Percentiles rank a stretch among this genome's conserved stretches.
Conservation (phyloP, 805 yeast species). For the Saccharomyces mikatae region DNA sequence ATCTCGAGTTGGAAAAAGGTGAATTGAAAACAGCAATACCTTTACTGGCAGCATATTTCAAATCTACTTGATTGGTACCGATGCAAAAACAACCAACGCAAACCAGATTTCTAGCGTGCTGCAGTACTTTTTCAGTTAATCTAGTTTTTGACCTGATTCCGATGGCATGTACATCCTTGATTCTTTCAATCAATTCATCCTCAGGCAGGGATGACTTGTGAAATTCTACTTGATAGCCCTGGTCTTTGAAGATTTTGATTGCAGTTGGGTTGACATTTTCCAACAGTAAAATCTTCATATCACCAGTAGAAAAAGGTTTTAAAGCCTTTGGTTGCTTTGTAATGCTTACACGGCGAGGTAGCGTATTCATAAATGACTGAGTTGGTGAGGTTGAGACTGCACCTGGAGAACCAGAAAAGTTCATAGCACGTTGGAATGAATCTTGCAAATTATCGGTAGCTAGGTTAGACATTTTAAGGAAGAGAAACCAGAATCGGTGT, state of each 20-base stretch:
- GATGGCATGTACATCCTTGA: constrained; percentile 83
- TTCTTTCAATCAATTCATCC: constrained; percentile 86
- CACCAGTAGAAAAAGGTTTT: constrained; percentile 90
- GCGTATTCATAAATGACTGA: constrained; percentile 48
- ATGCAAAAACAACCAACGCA: constrained; percentile 95
- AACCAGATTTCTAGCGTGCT: constrained; percentile 78
- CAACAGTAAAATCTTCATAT: constrained; percentile 75
- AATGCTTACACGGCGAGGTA: constrained; percentile 36
- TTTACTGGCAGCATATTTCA: constrained; percentile 77
- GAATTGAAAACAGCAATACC: constrained; percentile 96
- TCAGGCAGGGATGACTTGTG: constrained; percentile 80
- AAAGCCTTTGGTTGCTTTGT: constrained; percentile 53
- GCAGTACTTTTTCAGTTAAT: constrained; percentile 64
- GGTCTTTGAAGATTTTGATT: constrained; percentile 65
- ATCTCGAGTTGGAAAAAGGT: constrained; percentile 93
- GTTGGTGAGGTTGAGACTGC: constrained; percentile 75
- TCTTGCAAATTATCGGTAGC: constrained; percentile 46
- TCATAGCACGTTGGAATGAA: constrained; percentile 45
- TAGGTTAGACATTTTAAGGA: constrained; percentile 50
- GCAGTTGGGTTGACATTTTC: constrained; percentile 93
- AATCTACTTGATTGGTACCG: constrained; percentile 94
- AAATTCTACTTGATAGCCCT: constrained; percentile 93
- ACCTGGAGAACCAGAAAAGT: constrained; percentile 47
- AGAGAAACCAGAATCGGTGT: neutral
- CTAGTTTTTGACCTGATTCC: constrained; percentile 95